Evolutionary conservation across 2,329 filamentous ascomycete species (phyloP).

Genomic region (Waltergamsia citrina): DNA sequence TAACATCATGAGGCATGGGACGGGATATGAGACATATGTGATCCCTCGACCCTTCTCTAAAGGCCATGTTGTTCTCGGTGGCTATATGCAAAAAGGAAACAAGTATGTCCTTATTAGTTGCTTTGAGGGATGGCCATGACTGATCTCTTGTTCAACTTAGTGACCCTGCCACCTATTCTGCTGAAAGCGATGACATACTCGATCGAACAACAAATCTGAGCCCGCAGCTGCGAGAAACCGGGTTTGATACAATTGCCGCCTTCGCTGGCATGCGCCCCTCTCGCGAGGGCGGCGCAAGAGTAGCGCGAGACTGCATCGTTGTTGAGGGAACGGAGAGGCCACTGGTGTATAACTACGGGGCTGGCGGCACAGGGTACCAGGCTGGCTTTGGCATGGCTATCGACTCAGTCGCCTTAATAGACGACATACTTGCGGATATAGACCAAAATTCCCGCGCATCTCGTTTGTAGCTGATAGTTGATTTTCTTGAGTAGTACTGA

Average conservation of each 20-base stretch:
- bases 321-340: constrained; percentile 13
- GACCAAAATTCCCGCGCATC: no score
- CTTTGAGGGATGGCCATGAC: not conserved
- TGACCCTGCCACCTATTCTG: constrained; percentile 21
- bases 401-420: constrained; percentile 21
- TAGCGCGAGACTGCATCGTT: constrained; percentile 27
- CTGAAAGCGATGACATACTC: constrained; percentile 27
- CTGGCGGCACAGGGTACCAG: constrained; percentile 34
- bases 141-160: constrained; percentile 8
- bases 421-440: no score
- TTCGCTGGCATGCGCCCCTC: constrained; percentile 23
- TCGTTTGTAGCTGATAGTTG: no score
- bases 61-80: constrained; percentile 22
- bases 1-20: constrained; percentile 26
- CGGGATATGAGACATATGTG: constrained; percentile 22
- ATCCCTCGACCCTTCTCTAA: constrained; percentile 21
- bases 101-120: constrained; percentile 7
- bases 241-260: constrained; percentile 19
- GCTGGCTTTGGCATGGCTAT: constrained; percentile 29
- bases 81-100: constrained; percentile 25
- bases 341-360: constrained; percentile 33
- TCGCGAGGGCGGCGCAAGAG: constrained; percentile 28
- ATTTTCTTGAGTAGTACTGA: no score
- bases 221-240: constrained; percentile 12
- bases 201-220: constrained; percentile 20